These are phyloP conservation scores for Grifola frondosa DNA, from an alignment of 1,284 basidiomycete species.

Conservation along the genomic window DNA sequence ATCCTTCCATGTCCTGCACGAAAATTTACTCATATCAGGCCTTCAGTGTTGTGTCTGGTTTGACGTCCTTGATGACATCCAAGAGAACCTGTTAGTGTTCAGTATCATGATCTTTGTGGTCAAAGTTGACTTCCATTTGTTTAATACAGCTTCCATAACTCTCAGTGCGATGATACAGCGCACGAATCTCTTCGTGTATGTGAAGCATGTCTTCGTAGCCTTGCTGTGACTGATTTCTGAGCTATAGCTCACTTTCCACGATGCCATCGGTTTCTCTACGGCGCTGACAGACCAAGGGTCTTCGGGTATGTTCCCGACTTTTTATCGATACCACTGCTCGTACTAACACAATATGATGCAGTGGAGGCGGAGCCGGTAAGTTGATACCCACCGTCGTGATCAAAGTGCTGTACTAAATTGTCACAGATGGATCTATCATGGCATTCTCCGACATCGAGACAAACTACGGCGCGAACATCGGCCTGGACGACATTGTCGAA, in stretches of 20 bases:
- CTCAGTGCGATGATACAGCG: conserved; percentile 25
- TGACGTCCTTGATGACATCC: conserved; percentile 16
- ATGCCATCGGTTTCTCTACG: conserved; percentile 26
- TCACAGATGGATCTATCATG: conserved; percentile 29
- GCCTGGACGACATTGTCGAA: conserved; percentile 32
- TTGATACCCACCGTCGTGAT: neutral
- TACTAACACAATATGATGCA: conserved; percentile 3
- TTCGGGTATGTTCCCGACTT: conserved; percentile 18
- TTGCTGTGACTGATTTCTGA: conserved; percentile 3
- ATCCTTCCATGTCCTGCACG: too few relatives aligned
- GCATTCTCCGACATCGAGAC: conserved; percentile 27
- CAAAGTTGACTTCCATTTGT: neutral
- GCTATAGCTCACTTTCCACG: conserved; percentile 25
- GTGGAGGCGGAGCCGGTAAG: conserved; percentile 29
- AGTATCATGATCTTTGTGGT: too few relatives aligned
- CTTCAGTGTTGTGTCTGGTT: conserved; percentile 16
- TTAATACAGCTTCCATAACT: conserved; percentile 9
- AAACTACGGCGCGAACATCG: conserved; percentile 25
- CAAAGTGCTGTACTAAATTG: neutral
- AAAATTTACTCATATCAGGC: too few relatives aligned
- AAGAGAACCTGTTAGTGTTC: conserved; percentile 8
- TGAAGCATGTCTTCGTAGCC: neutral
- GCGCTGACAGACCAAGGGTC: conserved; percentile 19
- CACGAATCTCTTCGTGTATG: conserved; percentile 23
- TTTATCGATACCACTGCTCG: neutral